Conservation (phyloP, 140 eudicot genomes). For the Flaveria floridana region DNA sequence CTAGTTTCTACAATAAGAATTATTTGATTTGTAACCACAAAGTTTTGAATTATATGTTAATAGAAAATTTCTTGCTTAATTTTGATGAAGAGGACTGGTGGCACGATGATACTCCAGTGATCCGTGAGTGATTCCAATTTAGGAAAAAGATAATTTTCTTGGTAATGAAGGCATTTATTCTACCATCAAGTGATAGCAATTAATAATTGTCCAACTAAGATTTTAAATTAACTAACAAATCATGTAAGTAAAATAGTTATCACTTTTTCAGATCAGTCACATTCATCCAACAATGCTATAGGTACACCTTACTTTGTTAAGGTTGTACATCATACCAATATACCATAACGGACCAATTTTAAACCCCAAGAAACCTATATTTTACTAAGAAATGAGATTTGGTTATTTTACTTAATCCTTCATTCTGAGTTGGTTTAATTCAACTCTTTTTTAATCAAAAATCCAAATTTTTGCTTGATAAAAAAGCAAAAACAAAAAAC, state of each 20-base stretch:
- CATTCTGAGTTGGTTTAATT: no score
- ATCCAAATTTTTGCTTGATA: no score
- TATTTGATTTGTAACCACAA: conserved; percentile 22
- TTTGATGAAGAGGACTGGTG: conserved; percentile 14
- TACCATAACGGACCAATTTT: neutral
- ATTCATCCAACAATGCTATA: neutral
- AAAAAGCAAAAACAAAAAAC: no score
- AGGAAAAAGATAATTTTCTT: conserved; percentile 14
- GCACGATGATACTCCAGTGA: no score
- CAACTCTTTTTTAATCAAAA: no score
- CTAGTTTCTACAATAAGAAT: neutral
- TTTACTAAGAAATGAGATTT: no score
- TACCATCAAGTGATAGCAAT: conserved; percentile 20
- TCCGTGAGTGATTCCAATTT: no score
- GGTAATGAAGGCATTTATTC: conserved; percentile 32
- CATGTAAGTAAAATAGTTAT: neutral
- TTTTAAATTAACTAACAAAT: conserved; percentile 20
- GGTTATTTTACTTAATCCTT: no score
- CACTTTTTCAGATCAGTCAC: neutral
- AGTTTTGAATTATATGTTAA: neutral
- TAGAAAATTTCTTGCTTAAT: conserved; percentile 29
- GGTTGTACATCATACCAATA: conserved; percentile 6
- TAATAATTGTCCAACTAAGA: conserved; percentile 20
- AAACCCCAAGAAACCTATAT: no score
- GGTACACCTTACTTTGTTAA: neutral